A percentile compares a stretch with the other conserved stretches of the same genome.
These are phyloP conservation scores for Akanthomyces uredinophilus DNA, from an alignment of 2,329 filamentous ascomycete genomes.

Conservation along the genomic window DNA sequence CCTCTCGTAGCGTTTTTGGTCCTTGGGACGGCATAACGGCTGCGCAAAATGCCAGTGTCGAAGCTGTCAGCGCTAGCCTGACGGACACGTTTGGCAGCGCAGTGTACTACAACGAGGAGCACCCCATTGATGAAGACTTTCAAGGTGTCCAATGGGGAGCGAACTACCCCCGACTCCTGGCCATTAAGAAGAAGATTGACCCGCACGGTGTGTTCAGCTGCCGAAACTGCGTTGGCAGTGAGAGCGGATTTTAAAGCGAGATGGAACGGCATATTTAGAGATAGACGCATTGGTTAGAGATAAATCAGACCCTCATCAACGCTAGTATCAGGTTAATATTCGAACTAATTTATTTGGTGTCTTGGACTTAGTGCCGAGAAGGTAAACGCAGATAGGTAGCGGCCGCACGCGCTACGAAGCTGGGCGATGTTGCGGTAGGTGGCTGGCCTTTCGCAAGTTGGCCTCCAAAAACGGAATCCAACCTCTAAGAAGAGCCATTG, in stretches of 20 bases:
- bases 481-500: no score
- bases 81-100: not conserved
- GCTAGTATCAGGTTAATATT: no score
- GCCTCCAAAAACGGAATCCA: no score
- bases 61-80: not conserved
- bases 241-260: not conserved
- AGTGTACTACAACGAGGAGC: conserved; percentile 8
- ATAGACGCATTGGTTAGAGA: no score
- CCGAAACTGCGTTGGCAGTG: conserved; percentile 9
- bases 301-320: no score
- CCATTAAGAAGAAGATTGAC: conserved; percentile 6
- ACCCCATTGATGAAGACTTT: not conserved
- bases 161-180: conserved; percentile 2
- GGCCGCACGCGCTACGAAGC: no score
- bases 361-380: no score
- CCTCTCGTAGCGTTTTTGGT: not conserved
- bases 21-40: not conserved
- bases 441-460: no score
- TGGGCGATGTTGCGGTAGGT: no score
- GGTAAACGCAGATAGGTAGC: no score
- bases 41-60: not conserved
- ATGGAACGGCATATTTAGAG: no score
- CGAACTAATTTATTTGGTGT: no score
- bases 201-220: conserved; percentile 8
- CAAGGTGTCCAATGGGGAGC: not conserved